These are phyloP conservation scores for Ophiostoma australiae DNA, from an alignment of 2,329 filamentous ascomycete species.

Conservation along the genomic window DNA sequence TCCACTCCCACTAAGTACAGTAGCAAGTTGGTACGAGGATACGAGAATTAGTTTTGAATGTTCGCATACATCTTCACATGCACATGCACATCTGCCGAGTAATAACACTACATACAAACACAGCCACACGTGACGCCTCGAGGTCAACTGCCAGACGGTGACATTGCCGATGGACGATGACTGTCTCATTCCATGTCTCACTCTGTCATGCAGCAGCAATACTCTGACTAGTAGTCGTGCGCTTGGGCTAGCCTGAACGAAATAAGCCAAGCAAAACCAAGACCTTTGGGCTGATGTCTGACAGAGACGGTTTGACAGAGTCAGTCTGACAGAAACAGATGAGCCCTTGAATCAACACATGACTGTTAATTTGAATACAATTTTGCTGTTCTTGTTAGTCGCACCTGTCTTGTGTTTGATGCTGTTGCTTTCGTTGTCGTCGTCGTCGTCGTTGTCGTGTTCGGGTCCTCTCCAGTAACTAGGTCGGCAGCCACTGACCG, in stretches of 20 bases:
- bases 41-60: too few relatives aligned
- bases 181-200: neutral
- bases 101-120: neutral
- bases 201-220: neutral
- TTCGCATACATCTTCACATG: too few relatives aligned
- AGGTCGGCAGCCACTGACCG: neutral
- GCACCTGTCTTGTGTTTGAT: neutral
- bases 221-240: neutral
- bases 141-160: neutral
- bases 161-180: neutral
- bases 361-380: neutral
- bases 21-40: too few relatives aligned
- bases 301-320: too few relatives aligned
- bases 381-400: neutral
- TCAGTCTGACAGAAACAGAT: too few relatives aligned
- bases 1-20: too few relatives aligned
- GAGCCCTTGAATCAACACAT: neutral
- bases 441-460: neutral
- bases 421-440: neutral
- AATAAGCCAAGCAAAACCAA: neutral
- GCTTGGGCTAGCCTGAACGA: neutral
- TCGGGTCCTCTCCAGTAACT: neutral
- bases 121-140: neutral
- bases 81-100: too few relatives aligned
- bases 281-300: too few relatives aligned